phyloP scores from a whole-genome alignment of 371 early-diverging fungal species.

The Actinomucor elegans region DNA sequence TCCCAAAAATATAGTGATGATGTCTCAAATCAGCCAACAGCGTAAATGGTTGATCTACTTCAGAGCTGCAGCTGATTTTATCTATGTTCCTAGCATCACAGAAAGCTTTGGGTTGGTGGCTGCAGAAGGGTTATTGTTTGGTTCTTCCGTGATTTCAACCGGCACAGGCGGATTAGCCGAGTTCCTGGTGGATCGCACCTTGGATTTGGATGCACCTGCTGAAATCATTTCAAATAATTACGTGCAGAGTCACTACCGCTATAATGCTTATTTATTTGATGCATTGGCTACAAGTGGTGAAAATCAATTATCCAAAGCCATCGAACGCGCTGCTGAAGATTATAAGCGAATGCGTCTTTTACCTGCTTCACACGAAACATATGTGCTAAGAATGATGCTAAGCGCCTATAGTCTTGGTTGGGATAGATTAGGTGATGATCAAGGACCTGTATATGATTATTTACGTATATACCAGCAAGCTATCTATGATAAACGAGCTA shows the following conservation, averaged over 20 bases:
- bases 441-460: conserved; percentile 54
- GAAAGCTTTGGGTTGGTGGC: conserved; percentile 66
- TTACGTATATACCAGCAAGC: conserved; percentile 38
- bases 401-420: conserved; percentile 51
- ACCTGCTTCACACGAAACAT: conserved; percentile 35
- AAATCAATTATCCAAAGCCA: conserved; percentile 35
- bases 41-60: conserved; percentile 51
- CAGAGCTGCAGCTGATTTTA: conserved; percentile 64
- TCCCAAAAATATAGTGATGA: conserved; percentile 47
- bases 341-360: conserved; percentile 28
- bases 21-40: conserved; percentile 45
- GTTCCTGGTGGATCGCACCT: conserved; percentile 52
- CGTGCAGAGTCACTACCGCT: conserved; percentile 32
- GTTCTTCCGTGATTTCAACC: conserved; percentile 58
- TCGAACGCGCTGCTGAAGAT: conserved; percentile 46
- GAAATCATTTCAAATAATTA: conserved; percentile 5
- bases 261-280: conserved; percentile 62
- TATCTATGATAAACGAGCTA: conserved; percentile 11
- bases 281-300: conserved; percentile 7
- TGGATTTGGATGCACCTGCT: conserved; percentile 11
- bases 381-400: conserved; percentile 42
- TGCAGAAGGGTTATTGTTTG: conserved; percentile 65
- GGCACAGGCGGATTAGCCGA: conserved; percentile 60
- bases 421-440: conserved; percentile 31
- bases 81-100: conserved; percentile 59